Conservation (phyloP, 345 rosid genomes). For the Arabidopsis thaliana region DNA sequence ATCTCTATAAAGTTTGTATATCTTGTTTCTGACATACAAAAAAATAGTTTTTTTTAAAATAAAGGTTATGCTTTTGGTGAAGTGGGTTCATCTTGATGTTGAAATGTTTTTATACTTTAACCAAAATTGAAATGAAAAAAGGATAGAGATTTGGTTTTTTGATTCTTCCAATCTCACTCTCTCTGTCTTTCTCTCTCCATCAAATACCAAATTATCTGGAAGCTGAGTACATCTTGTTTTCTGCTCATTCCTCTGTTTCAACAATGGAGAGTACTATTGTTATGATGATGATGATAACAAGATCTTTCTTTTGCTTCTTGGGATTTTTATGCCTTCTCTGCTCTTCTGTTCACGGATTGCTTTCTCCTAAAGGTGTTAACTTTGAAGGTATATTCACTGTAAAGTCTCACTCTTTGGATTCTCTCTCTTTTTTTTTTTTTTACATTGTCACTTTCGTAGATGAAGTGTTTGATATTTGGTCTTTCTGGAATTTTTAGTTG, state of each 20-base stretch:
- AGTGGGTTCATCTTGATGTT: slow-evolving; percentile 56
- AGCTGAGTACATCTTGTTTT: slow-evolving; percentile 46
- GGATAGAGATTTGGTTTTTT: slow-evolving; percentile 23
- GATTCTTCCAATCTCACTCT: slow-evolving; percentile 17
- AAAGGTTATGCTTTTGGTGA: slow-evolving; percentile 48
- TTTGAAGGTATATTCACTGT: slow-evolving; percentile 65
- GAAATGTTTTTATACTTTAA: slow-evolving; percentile 44
- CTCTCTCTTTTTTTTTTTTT: too few species aligned
- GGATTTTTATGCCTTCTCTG: slow-evolving; percentile 54
- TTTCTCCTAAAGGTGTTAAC: slow-evolving; percentile 88
- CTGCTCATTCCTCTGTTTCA: slow-evolving; percentile 46
- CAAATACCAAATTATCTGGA: slow-evolving; percentile 42
- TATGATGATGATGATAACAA: slow-evolving; percentile 42
- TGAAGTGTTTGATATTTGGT: too few species aligned
- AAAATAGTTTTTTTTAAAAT: not conserved
- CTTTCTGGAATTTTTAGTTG: too few species aligned
- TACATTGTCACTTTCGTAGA: too few species aligned
- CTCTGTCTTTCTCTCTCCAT: slow-evolving; percentile 35
- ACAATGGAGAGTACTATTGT: slow-evolving; percentile 32
- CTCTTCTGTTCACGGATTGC: slow-evolving; percentile 61
- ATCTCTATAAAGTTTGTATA: not conserved
- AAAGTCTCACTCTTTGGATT: not conserved
- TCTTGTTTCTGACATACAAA: slow-evolving; percentile 57
- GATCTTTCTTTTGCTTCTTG: slow-evolving; percentile 41
- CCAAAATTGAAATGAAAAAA: slow-evolving; percentile 37